These are phyloP conservation scores for Beta corolliflora DNA, from an alignment of 179 eudicot species.

Conservation along the genomic window DNA sequence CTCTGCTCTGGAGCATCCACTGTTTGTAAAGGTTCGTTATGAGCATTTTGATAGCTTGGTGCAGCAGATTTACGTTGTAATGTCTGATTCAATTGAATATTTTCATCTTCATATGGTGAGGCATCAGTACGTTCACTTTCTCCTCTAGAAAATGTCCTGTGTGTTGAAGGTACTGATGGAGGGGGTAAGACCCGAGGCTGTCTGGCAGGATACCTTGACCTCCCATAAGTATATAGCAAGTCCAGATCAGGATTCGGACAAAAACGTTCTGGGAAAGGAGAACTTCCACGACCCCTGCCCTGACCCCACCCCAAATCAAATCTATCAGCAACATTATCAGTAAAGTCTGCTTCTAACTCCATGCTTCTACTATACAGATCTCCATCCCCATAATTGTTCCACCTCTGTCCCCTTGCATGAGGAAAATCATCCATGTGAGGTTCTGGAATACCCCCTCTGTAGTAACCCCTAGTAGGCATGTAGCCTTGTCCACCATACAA, in stretches of 20 bases:
- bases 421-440: constrained; percentile 55
- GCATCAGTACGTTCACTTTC: constrained; percentile 54
- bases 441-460: constrained; percentile 53
- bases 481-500: constrained; percentile 58
- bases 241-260: constrained; percentile 67
- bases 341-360: constrained; percentile 61
- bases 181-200: constrained; percentile 99
- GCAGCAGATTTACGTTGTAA: constrained; percentile 44
- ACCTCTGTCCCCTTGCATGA: constrained; percentile 59
- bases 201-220: constrained; percentile 73
- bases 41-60: constrained; percentile 43
- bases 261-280: constrained; percentile 55
- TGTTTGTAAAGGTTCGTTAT: constrained; percentile 42
- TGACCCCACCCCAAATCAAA: constrained; percentile 71
- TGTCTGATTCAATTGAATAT: constrained; percentile 37
- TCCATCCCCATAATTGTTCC: constrained; percentile 59
- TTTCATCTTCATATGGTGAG: constrained; percentile 44
- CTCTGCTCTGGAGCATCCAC: constrained; percentile 42
- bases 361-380: constrained; percentile 48
- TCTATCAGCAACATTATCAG: constrained; percentile 50
- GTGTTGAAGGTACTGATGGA: constrained; percentile 59
- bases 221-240: constrained; percentile 68
- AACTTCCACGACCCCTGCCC: constrained; percentile 48
- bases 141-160: constrained; percentile 50
- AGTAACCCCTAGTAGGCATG: constrained; percentile 53